Conservation (phyloP, 345 rosid species). For the Aquilaria sinensis region DNA sequence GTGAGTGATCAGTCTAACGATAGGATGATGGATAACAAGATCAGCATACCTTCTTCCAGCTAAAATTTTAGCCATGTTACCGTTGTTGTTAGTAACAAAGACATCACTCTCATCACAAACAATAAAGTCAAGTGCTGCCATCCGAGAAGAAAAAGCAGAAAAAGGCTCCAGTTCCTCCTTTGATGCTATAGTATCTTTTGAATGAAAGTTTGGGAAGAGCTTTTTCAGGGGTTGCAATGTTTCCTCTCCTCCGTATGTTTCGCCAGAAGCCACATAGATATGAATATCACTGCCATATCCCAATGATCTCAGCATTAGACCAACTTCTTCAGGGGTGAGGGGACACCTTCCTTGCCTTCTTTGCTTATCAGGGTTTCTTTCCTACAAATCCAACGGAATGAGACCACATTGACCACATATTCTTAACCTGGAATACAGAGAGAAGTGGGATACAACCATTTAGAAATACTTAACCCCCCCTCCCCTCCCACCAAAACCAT, state of each 20-base stretch:
- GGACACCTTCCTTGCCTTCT: slow-evolving; percentile 99
- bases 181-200: slow-evolving; percentile 78
- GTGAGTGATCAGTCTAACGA: slow-evolving; percentile 7
- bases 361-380: slow-evolving; percentile 72
- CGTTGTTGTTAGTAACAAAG: slow-evolving; percentile 93
- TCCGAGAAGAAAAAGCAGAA: slow-evolving; percentile 79
- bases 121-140: slow-evolving; percentile 97
- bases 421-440: neutral
- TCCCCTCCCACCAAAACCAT: too few relatives aligned
- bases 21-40: slow-evolving; percentile 8
- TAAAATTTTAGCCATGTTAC: slow-evolving; percentile 92
- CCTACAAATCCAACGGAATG: slow-evolving; percentile 34
- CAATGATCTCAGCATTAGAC: slow-evolving; percentile 90
- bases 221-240: slow-evolving; percentile 76
- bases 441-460: neutral
- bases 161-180: slow-evolving; percentile 73
- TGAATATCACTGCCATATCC: slow-evolving; percentile 91
- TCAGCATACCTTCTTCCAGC: slow-evolving; percentile 78
- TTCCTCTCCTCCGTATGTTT: slow-evolving; percentile 81
- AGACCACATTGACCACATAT: slow-evolving; percentile 2
- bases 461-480: too few relatives aligned
- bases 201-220: slow-evolving; percentile 81
- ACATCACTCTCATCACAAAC: slow-evolving; percentile 97
- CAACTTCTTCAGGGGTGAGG: slow-evolving; percentile 93
- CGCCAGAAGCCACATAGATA: slow-evolving; percentile 98